Conservation (phyloP, 768 basidiomycete genomes). For the Mycena polygramma region DNA sequence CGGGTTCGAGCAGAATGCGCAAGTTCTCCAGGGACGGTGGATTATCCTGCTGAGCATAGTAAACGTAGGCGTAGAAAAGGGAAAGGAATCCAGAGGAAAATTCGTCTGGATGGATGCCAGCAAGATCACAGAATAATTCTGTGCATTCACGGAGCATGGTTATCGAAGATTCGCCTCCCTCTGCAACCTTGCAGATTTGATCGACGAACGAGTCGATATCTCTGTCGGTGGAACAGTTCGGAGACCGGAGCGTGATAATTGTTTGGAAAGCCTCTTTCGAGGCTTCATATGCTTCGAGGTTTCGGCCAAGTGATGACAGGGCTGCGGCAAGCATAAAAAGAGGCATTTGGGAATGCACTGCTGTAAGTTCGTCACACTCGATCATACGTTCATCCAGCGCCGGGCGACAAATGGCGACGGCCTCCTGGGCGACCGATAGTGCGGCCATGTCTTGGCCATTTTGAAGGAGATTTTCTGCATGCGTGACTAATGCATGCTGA, state of each 20-base stretch:
- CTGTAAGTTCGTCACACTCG: not conserved
- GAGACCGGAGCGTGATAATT: not conserved
- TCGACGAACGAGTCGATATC: conserved; percentile 14
- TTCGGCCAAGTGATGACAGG: not conserved
- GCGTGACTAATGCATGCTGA: not conserved
- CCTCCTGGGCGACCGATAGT: conserved; percentile 3
- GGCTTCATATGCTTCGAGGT: conserved; percentile 11
- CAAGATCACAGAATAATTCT: not conserved
- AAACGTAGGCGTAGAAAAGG: conserved; percentile 12
- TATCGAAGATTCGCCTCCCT: not conserved
- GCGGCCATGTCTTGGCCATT: not conserved
- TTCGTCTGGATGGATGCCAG: not conserved
- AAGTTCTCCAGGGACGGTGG: not conserved
- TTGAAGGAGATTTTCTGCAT: conserved; percentile 10
- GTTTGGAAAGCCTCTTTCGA: conserved; percentile 1
- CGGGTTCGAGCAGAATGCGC: conserved; percentile 11
- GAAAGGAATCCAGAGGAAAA: conserved; percentile 7
- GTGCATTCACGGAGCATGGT: not conserved
- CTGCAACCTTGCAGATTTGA: conserved; percentile 12
- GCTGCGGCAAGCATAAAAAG: not conserved
- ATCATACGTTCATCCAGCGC: not conserved
- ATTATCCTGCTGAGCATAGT: not conserved
- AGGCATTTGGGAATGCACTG: not conserved
- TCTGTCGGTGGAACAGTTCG: not conserved
- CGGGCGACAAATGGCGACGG: not conserved